Evolutionary conservation across 2,329 filamentous ascomycete species (phyloP).

Genomic region (Aspergillus ochraceoroseus): DNA sequence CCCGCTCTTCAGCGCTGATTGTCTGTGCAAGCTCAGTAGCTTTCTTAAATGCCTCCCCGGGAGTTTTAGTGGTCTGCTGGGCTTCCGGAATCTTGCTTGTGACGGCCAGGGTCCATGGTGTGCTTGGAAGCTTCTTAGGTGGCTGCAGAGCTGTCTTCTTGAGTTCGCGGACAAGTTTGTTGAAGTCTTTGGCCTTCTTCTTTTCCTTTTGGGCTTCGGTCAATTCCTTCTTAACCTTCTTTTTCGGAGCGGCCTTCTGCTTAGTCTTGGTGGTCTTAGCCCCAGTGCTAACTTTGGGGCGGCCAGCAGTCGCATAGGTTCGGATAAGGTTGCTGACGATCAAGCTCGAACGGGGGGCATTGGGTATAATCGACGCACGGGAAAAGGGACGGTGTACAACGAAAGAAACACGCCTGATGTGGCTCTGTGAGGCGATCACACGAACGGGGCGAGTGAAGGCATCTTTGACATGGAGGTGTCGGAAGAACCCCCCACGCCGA

Average conservation of each 20-base stretch:
- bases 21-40: slow-evolving; percentile 17
- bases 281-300: slow-evolving; percentile 29
- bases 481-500: slow-evolving; percentile 31
- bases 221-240: slow-evolving; percentile 28
- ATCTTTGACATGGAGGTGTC: slow-evolving; percentile 26
- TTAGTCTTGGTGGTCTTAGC: slow-evolving; percentile 11
- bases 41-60: slow-evolving; percentile 21
- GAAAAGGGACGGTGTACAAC: slow-evolving; percentile 17
- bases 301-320: slow-evolving; percentile 33
- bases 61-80: slow-evolving; percentile 3
- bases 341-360: slow-evolving; percentile 13
- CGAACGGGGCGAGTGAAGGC: slow-evolving; percentile 26
- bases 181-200: slow-evolving; percentile 27
- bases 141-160: slow-evolving; percentile 32
- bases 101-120: slow-evolving; percentile 24
- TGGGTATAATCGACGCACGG: slow-evolving; percentile 14
- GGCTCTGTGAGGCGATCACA: slow-evolving; percentile 25
- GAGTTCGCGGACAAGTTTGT: slow-evolving; percentile 28
- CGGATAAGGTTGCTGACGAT: slow-evolving; percentile 24
- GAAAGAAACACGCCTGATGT: slow-evolving; percentile 28
- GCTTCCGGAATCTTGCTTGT: slow-evolving; percentile 18
- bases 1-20: slow-evolving; percentile 19
- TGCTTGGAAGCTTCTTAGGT: slow-evolving; percentile 35
- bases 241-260: slow-evolving; percentile 17
- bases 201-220: slow-evolving; percentile 32